Percentiles rank a stretch among this genome's conserved stretches.
Conservation (phyloP, 352 stramenopile species). For the Halophytophthora polymorphica region DNA sequence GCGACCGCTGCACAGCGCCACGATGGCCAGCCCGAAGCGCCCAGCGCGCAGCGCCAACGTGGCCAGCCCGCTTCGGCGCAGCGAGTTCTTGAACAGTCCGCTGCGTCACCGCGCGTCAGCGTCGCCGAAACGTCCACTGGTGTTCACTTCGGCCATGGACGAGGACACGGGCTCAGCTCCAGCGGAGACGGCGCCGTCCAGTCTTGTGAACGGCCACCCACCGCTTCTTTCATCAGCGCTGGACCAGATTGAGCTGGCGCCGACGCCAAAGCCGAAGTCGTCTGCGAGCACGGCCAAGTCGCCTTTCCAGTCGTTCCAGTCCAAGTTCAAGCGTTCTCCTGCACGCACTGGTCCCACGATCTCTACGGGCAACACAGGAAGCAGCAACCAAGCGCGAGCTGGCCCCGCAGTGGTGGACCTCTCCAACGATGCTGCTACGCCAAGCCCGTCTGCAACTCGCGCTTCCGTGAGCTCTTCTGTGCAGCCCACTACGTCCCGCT, state of each 20-base stretch:
- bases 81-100: conserved; percentile 34
- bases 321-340: conserved; percentile 46
- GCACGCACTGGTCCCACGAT: conserved; percentile 3
- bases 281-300: conserved; percentile 44
- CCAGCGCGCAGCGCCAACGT: conserved; percentile 14
- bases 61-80: conserved; percentile 32
- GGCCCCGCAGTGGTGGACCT: conserved; percentile 36
- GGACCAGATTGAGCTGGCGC: conserved; percentile 43
- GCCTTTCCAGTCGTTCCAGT: conserved; percentile 79
- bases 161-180: neutral
- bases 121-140: conserved; percentile 34
- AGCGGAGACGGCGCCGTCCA: neutral
- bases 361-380: conserved; percentile 9
- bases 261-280: conserved; percentile 17
- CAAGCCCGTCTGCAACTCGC: neutral
- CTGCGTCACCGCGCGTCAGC: conserved; percentile 24
- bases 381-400: conserved; percentile 12
- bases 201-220: conserved; percentile 20
- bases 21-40: conserved; percentile 23
- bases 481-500: neutral
- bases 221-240: conserved; percentile 27
- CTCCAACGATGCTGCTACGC: conserved; percentile 3
- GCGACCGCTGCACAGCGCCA: conserved; percentile 14
- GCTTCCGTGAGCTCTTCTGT: neutral
- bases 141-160: conserved; percentile 28